Conservation (phyloP, 2,329 filamentous ascomycete genomes). For the Diaporthe citrichinensis region DNA sequence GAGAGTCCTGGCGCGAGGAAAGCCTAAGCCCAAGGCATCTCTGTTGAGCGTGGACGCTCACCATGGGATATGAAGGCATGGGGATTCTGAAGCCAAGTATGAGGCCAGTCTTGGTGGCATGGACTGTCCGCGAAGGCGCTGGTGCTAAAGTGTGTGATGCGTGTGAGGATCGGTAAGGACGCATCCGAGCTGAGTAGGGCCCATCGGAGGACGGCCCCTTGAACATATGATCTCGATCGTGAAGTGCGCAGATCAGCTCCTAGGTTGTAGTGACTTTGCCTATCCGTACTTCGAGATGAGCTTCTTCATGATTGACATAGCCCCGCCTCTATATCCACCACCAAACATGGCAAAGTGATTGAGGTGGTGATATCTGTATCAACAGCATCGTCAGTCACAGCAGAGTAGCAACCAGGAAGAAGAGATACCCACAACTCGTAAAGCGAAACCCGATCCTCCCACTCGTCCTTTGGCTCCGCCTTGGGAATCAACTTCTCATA, state of each 20-base stretch:
- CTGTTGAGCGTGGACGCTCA: not conserved
- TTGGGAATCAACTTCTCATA: slow-evolving; percentile 84
- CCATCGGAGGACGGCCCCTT: not conserved
- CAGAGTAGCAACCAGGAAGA: not conserved
- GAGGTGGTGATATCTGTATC: slow-evolving; percentile 83
- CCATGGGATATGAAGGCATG: not conserved
- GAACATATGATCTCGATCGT: not conserved
- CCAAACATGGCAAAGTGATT: slow-evolving; percentile 93
- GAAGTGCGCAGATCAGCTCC: not conserved
- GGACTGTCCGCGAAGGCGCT: not conserved
- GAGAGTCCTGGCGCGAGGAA: not conserved
- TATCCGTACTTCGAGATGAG: slow-evolving; percentile 80
- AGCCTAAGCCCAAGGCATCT: not conserved
- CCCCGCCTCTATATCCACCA: slow-evolving; percentile 81
- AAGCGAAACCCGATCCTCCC: slow-evolving; percentile 83
- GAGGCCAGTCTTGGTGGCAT: not conserved
- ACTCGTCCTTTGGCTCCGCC: slow-evolving; percentile 85
- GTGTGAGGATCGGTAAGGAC: not conserved
- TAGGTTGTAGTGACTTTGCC: slow-evolving; percentile 1
- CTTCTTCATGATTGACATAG: slow-evolving; percentile 83
- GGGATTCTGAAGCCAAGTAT: not conserved
- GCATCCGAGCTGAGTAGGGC: too few relatives aligned
- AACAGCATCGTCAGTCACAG: slow-evolving; percentile 42
- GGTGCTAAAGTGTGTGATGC: not conserved
- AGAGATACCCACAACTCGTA: slow-evolving; percentile 81